These are phyloP conservation scores for Mortierella sp. DNA, from an alignment of 371 early-diverging fungal species.

Conservation along the genomic window DNA sequence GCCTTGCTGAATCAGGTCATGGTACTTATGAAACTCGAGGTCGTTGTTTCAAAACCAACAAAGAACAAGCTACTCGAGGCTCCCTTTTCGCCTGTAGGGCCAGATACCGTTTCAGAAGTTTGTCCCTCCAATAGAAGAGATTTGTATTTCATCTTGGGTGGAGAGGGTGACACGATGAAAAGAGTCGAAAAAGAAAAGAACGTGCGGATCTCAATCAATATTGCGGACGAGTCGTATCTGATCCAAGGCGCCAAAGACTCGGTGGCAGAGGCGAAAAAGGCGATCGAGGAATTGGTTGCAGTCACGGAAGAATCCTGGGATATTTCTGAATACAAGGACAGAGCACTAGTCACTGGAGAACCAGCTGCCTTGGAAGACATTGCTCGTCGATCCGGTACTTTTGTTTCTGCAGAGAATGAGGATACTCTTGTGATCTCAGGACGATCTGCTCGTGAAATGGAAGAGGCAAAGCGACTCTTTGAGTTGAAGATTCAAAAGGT, in stretches of 20 bases:
- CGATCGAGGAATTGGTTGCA: constrained; percentile 32
- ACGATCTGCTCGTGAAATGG: constrained; percentile 24
- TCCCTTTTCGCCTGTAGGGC: constrained; percentile 17
- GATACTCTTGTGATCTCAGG: constrained; percentile 35
- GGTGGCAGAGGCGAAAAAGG: constrained; percentile 32
- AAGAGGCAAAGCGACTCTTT: constrained; percentile 48
- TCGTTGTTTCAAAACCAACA: constrained; percentile 11
- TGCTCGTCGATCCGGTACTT: constrained; percentile 41
- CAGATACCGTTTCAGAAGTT: constrained; percentile 12
- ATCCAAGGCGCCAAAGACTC: constrained; percentile 31
- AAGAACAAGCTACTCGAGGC: constrained; percentile 29
- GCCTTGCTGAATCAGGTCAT: constrained; percentile 39
- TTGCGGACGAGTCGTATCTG: constrained; percentile 43
- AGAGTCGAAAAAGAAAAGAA: constrained; percentile 37
- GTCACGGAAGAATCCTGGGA: constrained; percentile 51
- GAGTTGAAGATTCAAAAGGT: constrained; percentile 41
- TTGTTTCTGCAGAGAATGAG: constrained; percentile 23
- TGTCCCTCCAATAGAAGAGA: constrained; percentile 40
- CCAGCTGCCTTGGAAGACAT: constrained; percentile 42
- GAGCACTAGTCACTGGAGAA: constrained; percentile 14
- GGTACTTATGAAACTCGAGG: constrained; percentile 42
- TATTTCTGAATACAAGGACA: constrained; percentile 31
- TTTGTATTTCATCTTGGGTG: constrained; percentile 41
- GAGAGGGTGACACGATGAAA: constrained; percentile 30
- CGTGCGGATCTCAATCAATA: constrained; percentile 43